Evolutionary conservation across 441 rosid species (phyloP), one percentile per base, ranked within the genome.

Genomic region (Adansonia gregorii): DNA sequence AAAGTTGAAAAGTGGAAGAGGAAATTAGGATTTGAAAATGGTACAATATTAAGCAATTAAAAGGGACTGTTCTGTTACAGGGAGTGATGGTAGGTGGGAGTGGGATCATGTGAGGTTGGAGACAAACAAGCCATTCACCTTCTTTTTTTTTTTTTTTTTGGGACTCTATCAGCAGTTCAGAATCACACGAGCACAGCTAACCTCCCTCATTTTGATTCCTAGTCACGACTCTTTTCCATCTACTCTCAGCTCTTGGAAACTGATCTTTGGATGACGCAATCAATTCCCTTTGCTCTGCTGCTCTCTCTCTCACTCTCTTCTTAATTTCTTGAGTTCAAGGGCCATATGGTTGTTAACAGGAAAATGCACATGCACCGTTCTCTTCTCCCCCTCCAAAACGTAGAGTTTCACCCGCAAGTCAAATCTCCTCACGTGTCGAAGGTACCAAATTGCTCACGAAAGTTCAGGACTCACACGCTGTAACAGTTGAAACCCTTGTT

Each of bases 151-250:
- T 35, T 35, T 35, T 35, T 24, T 20, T n/a, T 51, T 19, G 59
- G 12, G 2, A 2, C 4, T 61, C 72, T 41, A 67, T 78, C 81
- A 66, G 58, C 55, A 49, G 63, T 76, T 79, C 79, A 70, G 49
- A 79, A 52, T 43, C 79, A 75, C 82, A 55, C 68, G 76, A 80
- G 79, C 82, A 70, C 54, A 74, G 72, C 83, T 74, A 77, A 77
- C 81, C 68, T 76, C 71, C 14, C 41, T 22, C 67, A 14, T 20
- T 11, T 9, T 60, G 9, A 4, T 54, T 45, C 61, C 41, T 22
- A 35, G 7, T 39, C 22, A 19, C 49, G 6, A 9, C 10, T 48
- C n/a, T 49, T 54, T 22, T 41, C 54, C 61, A 48, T 56, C 77
- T 74, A 66, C 82, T 54, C 77, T 65, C 59, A 22, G 4, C 27